Evolutionary conservation across 1,284 basidiomycete genomes (phyloP), one percentile per base, ranked within the genome.

Genomic region (Xerocomus cyaneibrunnescens): DNA sequence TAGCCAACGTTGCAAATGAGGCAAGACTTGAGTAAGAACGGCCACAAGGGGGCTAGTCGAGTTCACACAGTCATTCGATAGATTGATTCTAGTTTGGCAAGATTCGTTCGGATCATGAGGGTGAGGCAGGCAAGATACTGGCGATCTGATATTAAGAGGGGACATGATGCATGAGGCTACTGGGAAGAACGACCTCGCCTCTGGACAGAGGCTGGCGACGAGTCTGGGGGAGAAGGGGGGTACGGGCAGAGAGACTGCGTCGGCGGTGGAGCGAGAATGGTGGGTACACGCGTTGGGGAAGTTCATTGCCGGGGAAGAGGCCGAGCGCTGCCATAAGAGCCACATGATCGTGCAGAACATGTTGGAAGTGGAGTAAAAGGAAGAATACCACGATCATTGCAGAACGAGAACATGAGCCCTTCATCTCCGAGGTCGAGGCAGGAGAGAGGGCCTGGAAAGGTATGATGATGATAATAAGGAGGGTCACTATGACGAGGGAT

Each of bases 111-210:
- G 66, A 65, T 67, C 63, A 67, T 67, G 66, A 67, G 25, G 60
- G 64, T 35, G 64, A 67, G 62, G 66, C 64, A 52, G 50, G 41
- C 3, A 40, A 60, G 54, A 45, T 50, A 41, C 48, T 64, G 58
- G 65, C 66, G 64, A 68, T 67, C 66, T 59, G 60, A 65, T 67
- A 68, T 68, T 22, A 69, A 67, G 54, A 48, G 45, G 37, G 58
- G 50, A 13, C 62, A 62, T 55, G 64, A 67, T 67, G 54, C 67
- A 62, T 40, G 62, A 64, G 66, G 62, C 65, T 28, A 27, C 8
- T 39, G 25, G 36, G 21, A 17, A 63, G 57, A 31, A 37, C 14
- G 31, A 27, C 16, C 38, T 32, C 3, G 42, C 21, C 21, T 23
- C 9, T 43, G 36, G 55, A 21, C 23, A 34, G 41, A 45, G 23